A percentile compares a stretch with the other conserved stretches of the same genome.
Conservation (phyloP, 83 land plant genomes). For the Thuja plicata region DNA sequence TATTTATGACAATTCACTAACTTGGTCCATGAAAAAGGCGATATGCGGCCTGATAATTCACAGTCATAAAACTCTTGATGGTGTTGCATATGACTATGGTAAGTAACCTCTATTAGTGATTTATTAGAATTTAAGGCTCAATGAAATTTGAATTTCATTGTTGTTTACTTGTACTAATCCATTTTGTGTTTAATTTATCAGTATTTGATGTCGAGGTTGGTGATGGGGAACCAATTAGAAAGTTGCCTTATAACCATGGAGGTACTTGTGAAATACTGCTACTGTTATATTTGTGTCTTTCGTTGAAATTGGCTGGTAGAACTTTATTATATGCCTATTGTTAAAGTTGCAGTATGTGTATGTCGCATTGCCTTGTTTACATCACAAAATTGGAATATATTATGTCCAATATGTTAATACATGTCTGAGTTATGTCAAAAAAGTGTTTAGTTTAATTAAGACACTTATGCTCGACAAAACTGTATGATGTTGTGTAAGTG, state of each 20-base stretch:
- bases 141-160: background rate
- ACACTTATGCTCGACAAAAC: background rate
- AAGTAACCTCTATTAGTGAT: background rate
- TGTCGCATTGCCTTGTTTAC: background rate
- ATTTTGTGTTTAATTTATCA: conserved; percentile 21
- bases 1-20: background rate
- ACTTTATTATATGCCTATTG: background rate
- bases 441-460: background rate
- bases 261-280: conserved; percentile 37
- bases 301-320: background rate
- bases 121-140: background rate
- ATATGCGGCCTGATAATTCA: conserved; percentile 52
- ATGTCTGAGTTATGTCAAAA: background rate
- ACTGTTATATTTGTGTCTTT: background rate
- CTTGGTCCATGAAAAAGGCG: background rate
- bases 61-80: conserved; percentile 60
- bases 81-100: conserved; percentile 93
- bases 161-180: background rate
- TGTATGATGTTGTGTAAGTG: background rate
- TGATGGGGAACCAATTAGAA: conserved; percentile 92
- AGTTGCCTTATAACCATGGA: conserved; percentile 86
- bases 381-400: background rate
- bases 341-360: background rate
- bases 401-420: background rate
- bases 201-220: conserved; percentile 99